phyloP scores from a whole-genome alignment of 2,329 filamentous ascomycete species.

The Cercospora beticola region DNA sequence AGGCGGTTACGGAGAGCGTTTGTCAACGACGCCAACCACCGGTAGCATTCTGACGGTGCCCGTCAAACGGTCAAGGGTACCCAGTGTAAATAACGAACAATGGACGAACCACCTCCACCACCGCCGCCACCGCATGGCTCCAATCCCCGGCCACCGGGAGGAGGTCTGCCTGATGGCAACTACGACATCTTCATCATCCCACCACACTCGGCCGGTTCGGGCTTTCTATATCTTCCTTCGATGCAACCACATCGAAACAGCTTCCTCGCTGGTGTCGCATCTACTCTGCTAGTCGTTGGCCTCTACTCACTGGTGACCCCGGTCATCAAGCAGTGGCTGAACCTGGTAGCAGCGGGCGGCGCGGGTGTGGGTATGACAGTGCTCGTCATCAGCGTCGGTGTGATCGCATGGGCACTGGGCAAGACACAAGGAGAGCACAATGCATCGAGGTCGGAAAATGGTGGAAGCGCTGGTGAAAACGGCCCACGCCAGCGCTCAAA shows the following conservation, averaged over 20 bases:
- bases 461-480: slow-evolving; percentile 37
- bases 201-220: slow-evolving; percentile 81
- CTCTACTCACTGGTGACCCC: slow-evolving; percentile 74
- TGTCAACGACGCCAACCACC: slow-evolving; percentile 1
- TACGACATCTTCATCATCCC: slow-evolving; percentile 98
- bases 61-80: slow-evolving; percentile 11
- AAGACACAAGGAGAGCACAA: slow-evolving; percentile 58
- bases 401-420: slow-evolving; percentile 76
- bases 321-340: slow-evolving; percentile 70
- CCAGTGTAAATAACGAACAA: slow-evolving; percentile 13
- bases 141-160: slow-evolving; percentile 64
- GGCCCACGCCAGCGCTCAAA: slow-evolving; percentile 31
- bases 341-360: slow-evolving; percentile 63
- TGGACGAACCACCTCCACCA: slow-evolving; percentile 62
- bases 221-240: slow-evolving; percentile 93
- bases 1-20: slow-evolving; percentile 5
- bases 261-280: slow-evolving; percentile 82
- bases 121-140: slow-evolving; percentile 84
- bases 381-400: slow-evolving; percentile 69
- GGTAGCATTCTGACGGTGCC: slow-evolving; percentile 3
- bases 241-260: slow-evolving; percentile 82
- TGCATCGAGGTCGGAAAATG: slow-evolving; percentile 27
- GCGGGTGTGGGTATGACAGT: slow-evolving; percentile 72
- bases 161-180: slow-evolving; percentile 78
- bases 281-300: slow-evolving; percentile 69